Percentiles rank a stretch among this genome's conserved stretches.
These are phyloP conservation scores for Pseudohyphozyma bogoriensis DNA, from an alignment of 768 basidiomycete species.

Conservation along the genomic window DNA sequence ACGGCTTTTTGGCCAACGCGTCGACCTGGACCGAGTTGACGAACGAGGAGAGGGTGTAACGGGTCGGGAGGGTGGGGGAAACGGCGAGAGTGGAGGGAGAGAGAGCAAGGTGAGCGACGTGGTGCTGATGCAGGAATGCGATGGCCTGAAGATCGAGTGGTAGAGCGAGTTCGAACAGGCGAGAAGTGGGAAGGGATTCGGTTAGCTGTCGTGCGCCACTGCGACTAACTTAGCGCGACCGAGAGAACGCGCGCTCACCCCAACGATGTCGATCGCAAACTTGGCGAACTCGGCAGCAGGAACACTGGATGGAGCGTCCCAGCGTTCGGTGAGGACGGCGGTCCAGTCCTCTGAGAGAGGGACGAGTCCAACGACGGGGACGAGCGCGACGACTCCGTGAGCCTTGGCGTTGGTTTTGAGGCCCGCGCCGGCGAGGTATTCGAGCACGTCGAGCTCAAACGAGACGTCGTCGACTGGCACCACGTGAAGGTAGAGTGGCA, in stretches of 20 bases:
- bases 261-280: background rate
- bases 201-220: too few relatives aligned
- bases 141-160: background rate
- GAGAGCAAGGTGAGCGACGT: constrained; percentile 17
- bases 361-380: background rate
- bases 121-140: constrained; percentile 18
- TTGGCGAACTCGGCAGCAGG: background rate
- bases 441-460: constrained; percentile 9
- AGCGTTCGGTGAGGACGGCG: background rate
- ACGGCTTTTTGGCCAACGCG: background rate
- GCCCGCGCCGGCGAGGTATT: background rate
- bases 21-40: background rate
- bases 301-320: background rate
- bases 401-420: background rate
- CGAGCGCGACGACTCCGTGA: background rate
- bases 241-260: background rate
- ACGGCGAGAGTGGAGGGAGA: background rate
- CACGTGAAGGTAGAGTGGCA: background rate
- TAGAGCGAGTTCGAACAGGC: background rate
- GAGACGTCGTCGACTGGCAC: constrained; percentile 3
- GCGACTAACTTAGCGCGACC: too few relatives aligned
- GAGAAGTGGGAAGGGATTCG: background rate
- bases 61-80: background rate
- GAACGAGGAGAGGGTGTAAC: background rate
- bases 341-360: background rate